Evolutionary conservation across 768 basidiomycete species (phyloP), one percentile per base, ranked within the genome.

Genomic region (Lactifluus volemus): DNA sequence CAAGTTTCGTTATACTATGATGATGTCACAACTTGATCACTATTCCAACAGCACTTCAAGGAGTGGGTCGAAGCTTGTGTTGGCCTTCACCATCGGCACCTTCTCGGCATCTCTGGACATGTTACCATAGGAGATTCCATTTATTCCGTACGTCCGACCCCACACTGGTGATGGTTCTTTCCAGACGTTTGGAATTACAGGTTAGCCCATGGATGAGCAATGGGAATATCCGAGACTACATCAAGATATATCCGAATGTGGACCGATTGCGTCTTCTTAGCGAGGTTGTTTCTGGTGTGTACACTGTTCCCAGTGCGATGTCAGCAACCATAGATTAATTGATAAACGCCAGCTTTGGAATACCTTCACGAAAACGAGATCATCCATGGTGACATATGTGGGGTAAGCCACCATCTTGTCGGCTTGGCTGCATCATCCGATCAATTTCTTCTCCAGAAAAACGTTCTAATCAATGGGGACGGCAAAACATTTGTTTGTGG

Each of bases 141-240:
- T 60, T 48, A 63, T 48, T 58, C 64, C 2, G 64, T 65, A 42
- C 34, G 61, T 63, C 11, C 4, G 9, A 11, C 25, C 8, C 38
- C 17, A 41, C 25, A 2, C 5, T 7, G 11, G 30, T 9, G 4
- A 32, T 11, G 2, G 32, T 52, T 3, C 14, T 14, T 29, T 57
- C 25, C 1, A 25, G 30, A 29, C n/a, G 2, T 17, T 34, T 57
- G 7, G 15, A 52, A 15, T 56, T 53, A 30, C 53, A 79, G 76
- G 78, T 80, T 56, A 76, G 74, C 42, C 77, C 79, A 5, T 78
- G 74, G 75, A 77, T 79, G 74, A 70, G 74, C 25, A 73, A 79
- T 57, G 75, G 77, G 11, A 76, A 76, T 19, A 72, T 73, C 2
- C 64, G 75, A 17, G 61, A 64, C 1, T 79, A 77, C 65, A 60